These are phyloP conservation scores for Rosa rugosa DNA, from an alignment of 306 rosid species.

Conservation along the genomic window DNA sequence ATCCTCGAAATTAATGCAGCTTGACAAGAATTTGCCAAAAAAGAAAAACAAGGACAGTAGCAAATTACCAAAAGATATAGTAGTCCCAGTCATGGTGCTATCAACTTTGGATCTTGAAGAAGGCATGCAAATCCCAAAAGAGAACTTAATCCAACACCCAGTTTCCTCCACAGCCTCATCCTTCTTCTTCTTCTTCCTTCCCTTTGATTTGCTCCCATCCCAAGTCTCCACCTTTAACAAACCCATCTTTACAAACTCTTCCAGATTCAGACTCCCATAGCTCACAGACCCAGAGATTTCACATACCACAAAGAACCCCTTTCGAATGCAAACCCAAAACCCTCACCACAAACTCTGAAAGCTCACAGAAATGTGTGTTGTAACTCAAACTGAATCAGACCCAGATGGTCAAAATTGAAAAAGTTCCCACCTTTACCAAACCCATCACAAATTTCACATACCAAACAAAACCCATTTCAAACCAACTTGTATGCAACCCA, in stretches of 20 bases:
- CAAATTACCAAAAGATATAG: constrained; percentile 52
- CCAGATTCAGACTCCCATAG: constrained; percentile 21
- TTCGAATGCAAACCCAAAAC: constrained; percentile 9
- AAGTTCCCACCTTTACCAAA: constrained; percentile 61
- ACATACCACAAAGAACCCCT: constrained; percentile 23
- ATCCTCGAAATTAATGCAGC: constrained; percentile 4
- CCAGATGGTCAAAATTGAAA: constrained; percentile 27
- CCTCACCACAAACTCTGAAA: background rate
- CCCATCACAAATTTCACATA: constrained; percentile 50
- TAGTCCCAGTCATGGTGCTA: constrained; percentile 59
- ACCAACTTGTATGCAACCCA: background rate
- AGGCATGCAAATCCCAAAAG: constrained; percentile 67
- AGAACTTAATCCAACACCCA: constrained; percentile 66
- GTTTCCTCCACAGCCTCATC: constrained; percentile 46
- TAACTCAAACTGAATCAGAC: constrained; percentile 23
- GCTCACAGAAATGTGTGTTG: constrained; percentile 10
- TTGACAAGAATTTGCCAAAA: background rate
- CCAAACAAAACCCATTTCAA: constrained; percentile 25
- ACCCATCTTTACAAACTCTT: constrained; percentile 55
- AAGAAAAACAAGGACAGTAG: background rate
- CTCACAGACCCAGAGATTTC: constrained; percentile 22
- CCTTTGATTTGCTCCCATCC: constrained; percentile 60
- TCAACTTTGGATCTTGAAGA: constrained; percentile 92
- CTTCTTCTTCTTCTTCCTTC: constrained; percentile 46
- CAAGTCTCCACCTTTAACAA: constrained; percentile 64